Percentiles rank a stretch among this genome's conserved stretches.
Evolutionary conservation across 2,329 filamentous ascomycete genomes (phyloP).

Genomic region (Pestalotiopsis sp.): DNA sequence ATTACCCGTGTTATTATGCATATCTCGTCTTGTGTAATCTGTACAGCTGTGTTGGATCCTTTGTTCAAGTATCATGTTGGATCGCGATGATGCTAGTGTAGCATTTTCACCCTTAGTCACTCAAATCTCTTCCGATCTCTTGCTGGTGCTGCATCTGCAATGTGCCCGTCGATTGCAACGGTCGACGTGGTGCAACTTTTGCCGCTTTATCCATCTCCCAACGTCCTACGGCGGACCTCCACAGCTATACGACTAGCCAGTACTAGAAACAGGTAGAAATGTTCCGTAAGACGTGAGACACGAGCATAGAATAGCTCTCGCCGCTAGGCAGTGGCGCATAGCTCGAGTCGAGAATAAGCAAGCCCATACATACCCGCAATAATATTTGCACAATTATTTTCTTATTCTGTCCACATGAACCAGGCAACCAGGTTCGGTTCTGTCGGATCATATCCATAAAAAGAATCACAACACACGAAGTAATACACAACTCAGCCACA

Average conservation of each 20-base stretch:
- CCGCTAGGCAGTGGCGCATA: background rate
- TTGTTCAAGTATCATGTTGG: too few species aligned
- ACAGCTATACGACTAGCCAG: background rate
- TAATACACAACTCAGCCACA: background rate
- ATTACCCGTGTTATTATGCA: too few species aligned
- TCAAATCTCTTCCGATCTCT: too few species aligned
- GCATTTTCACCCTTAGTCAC: too few species aligned
- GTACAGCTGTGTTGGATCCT: too few species aligned
- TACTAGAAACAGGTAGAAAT: background rate
- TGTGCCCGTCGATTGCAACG: too few species aligned
- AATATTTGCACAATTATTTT: background rate
- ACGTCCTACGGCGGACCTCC: background rate
- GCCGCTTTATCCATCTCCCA: background rate
- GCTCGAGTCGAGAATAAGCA: background rate
- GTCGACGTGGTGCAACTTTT: background rate
- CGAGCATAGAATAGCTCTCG: background rate
- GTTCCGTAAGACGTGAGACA: background rate
- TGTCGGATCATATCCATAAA: background rate
- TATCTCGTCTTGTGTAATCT: too few species aligned
- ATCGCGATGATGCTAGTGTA: too few species aligned
- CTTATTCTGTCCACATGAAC: background rate
- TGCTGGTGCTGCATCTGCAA: too few species aligned
- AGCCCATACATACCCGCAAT: background rate
- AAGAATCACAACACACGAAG: background rate
- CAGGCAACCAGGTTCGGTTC: background rate